Conservation (phyloP, 106 monocot genomes). For the Phalaenopsis aphrodite region DNA sequence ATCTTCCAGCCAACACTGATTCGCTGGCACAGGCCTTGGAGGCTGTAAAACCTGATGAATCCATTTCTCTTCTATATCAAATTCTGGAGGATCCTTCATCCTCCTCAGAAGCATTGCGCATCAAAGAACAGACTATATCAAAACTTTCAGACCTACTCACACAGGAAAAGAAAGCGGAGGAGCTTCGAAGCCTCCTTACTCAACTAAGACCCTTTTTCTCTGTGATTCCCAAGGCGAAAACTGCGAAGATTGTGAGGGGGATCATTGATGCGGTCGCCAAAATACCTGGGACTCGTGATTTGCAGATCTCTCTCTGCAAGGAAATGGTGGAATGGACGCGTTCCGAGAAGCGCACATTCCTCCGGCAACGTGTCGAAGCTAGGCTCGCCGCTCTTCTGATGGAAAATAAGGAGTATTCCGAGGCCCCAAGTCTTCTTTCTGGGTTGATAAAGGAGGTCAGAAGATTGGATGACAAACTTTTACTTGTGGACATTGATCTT, state of each 20-base stretch:
- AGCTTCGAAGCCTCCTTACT: slow-evolving; percentile 63
- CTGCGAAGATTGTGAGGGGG: slow-evolving; percentile 73
- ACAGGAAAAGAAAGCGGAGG: slow-evolving; percentile 68
- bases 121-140: slow-evolving; percentile 81
- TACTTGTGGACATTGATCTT: slow-evolving; percentile 85
- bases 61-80: slow-evolving; percentile 68
- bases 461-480: slow-evolving; percentile 83
- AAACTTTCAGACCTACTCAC: slow-evolving; percentile 63
- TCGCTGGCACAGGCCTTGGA: slow-evolving; percentile 73
- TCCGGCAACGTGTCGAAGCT: slow-evolving; percentile 84
- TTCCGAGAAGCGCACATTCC: slow-evolving; percentile 82
- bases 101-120: slow-evolving; percentile 66
- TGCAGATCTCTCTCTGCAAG: slow-evolving; percentile 81
- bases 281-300: slow-evolving; percentile 65
- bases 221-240: slow-evolving; percentile 80
- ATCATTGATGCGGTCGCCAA: slow-evolving; percentile 82
- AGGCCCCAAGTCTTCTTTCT: slow-evolving; percentile 69
- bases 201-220: slow-evolving; percentile 73
- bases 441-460: slow-evolving; percentile 85
- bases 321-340: slow-evolving; percentile 91
- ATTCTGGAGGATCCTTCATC: slow-evolving; percentile 67
- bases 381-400: slow-evolving; percentile 75
- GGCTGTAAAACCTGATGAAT: slow-evolving; percentile 47
- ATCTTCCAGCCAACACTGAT: slow-evolving; percentile 77
- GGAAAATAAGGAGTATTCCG: slow-evolving; percentile 78